Conservation (phyloP, 1,284 basidiomycete species). For the Blastosporella zonata region DNA sequence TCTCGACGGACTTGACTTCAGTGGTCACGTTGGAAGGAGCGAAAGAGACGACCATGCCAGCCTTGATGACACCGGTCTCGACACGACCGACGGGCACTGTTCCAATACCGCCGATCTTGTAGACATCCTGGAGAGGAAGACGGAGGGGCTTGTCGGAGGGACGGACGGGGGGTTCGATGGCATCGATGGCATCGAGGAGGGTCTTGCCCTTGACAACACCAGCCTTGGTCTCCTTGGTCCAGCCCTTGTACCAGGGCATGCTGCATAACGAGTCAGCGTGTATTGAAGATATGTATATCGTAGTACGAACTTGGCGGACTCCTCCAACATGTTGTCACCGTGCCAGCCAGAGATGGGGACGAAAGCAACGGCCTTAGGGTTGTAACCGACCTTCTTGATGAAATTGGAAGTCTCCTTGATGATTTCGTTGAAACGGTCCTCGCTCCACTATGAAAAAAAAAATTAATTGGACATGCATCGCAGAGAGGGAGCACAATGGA, state of each 20-base stretch:
- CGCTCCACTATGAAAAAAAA: slow-evolving; percentile 75
- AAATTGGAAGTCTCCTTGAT: slow-evolving; percentile 99
- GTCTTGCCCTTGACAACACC: slow-evolving; percentile 97
- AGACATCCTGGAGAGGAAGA: slow-evolving; percentile 99
- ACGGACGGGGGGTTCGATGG: slow-evolving; percentile 96
- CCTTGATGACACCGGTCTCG: slow-evolving; percentile 99
- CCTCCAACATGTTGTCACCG: slow-evolving; percentile 99
- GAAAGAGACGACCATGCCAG: slow-evolving; percentile 98
- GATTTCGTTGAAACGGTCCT: slow-evolving; percentile 99
- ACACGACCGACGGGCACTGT: slow-evolving; percentile 99
- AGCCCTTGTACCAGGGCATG: slow-evolving; percentile 99
- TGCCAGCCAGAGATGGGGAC: slow-evolving; percentile 99
- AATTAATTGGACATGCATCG: slow-evolving; percentile 1
- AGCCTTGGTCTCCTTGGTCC: slow-evolving; percentile 93
- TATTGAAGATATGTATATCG: slow-evolving; percentile 10
- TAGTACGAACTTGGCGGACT: slow-evolving; percentile 77
- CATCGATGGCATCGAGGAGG: slow-evolving; percentile 98
- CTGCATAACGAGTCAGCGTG: slow-evolving; percentile 37
- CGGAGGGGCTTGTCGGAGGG: slow-evolving; percentile 99
- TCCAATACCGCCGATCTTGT: slow-evolving; percentile 99
- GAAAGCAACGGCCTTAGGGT: slow-evolving; percentile 98
- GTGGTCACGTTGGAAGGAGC: slow-evolving; percentile 98
- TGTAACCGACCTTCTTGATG: slow-evolving; percentile 99
- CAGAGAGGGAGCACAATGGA: slow-evolving; percentile 4
- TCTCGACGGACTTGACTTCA: slow-evolving; percentile 99